Evolutionary conservation across 192 early-diverging fungal species (phyloP), one percentile per base, ranked within the genome.

Genomic region (Gamsiella multidivaricata): DNA sequence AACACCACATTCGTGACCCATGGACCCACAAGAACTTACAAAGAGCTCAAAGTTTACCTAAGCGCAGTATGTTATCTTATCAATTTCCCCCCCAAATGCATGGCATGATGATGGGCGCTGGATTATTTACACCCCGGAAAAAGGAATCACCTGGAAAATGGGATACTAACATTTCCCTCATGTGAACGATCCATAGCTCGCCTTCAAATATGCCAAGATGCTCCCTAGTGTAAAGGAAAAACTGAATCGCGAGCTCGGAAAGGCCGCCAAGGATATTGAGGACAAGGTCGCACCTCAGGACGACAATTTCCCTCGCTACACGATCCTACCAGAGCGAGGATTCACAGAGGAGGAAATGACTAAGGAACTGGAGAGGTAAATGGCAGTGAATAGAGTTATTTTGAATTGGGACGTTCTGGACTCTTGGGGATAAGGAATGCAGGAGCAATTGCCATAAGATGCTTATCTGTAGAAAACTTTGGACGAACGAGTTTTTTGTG

Each of bases 201-300:
- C 82, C 14, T 87, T 87, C 71, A 80, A 79, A 43, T 84, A 84
- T 51, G 54, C 76, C 7, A 81, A 80, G 53, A 80, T 69, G 62
- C 17, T 87, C 3, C 86, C 86, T 9, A 72, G 76, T 25, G 85
- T 93, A 0, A 86, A 91, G 72, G 65, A 79, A 5, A 85, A 89
- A 25, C 86, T 98, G 58, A 83, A 94, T 58, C 80, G 78, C 6
- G 91, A 95, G 71, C 86, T 98, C 50, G 86, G 82, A 69, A 96
- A 94, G 84, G 84, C 85, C 18, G 82, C 95, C 56, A 83, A 81
- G 54, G 89, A 90, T n/a, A 91, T 98, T 47, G 91, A 97, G 67
- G 85, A 92, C 32, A 88, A 88, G 70, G 89, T 96, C 69, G 81
- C 86, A 33, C 78, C 84, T 9, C 83, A 89, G 61, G 81, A 90